Evolutionary conservation across 805 yeast genomes (phyloP), one percentile per base, ranked within the genome.

Genomic region (Myxozyma udenii): DNA sequence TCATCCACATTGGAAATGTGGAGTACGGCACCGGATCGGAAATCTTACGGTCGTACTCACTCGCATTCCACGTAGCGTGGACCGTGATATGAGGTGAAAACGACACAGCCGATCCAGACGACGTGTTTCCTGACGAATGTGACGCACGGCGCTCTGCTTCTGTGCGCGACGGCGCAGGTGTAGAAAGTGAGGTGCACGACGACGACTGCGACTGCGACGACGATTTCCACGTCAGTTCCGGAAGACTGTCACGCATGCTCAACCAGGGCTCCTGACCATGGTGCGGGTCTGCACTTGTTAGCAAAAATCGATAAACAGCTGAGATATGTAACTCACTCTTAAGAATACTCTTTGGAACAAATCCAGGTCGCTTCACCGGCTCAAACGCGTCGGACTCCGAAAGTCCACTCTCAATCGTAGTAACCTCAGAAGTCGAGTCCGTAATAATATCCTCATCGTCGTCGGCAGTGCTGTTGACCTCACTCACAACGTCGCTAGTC

Each of bases 31-130:
- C 52, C 6, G 55, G 53, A 41, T 54, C 58, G 4, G 48, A 37
- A 18, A 51, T 38, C 30, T 51, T 54, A 62, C 98, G 80, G 68
- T 91, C 97, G 68, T 91, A 91, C 59, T 86, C 96, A 18, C 78
- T 82, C 33, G 83, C 82, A 52, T 83, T 78, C 67, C 85, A 88
- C 0, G 96, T 91, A 54, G 88, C 95, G 68, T 83, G 91, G 39
- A 93, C 77, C 5, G 87, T 78, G 50, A 93, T 87, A 61, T 88
- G 75, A 1, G 95, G 83, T 3, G 95, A 85, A 69, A 91, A 91
- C 44, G 79, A 67, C 9, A 84, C 87, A 7, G 21, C 26, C 12
- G 47, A 19, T 4, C 36, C 4, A 2, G 50, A 28, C 12, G 51
- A 5, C 19, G 43, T 11, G 19, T 26, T 4, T 25, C 19, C n/a